A percentile compares a stretch with the other conserved stretches of the same genome.
Evolutionary conservation across 2,329 filamentous ascomycete genomes (phyloP).

Genomic region (Magnaporthiopsis rhizophila): DNA sequence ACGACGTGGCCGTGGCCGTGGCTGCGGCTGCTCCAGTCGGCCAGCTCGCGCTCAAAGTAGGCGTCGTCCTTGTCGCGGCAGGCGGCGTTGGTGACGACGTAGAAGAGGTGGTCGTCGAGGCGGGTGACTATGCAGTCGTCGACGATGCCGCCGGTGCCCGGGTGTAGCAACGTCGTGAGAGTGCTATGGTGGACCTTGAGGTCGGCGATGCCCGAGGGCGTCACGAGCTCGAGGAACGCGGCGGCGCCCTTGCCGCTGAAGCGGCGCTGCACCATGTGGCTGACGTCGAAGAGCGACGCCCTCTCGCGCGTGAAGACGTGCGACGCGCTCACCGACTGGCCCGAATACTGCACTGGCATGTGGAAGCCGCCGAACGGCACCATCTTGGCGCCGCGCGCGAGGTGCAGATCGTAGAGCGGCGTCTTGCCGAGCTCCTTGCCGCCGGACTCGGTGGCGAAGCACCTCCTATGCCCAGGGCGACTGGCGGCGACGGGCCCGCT

Average conservation of each 20-base stretch:
- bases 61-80: conserved; percentile 81
- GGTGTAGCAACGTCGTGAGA: conserved; percentile 76
- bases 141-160: conserved; percentile 78
- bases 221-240: conserved; percentile 75
- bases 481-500: not conserved
- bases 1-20: conserved; percentile 16
- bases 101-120: conserved; percentile 67
- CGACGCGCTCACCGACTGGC: conserved; percentile 70
- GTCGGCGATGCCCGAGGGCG: conserved; percentile 62
- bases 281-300: conserved; percentile 90
- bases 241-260: conserved; percentile 74
- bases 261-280: conserved; percentile 91
- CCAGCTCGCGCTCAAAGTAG: conserved; percentile 66
- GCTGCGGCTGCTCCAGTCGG: conserved; percentile 32
- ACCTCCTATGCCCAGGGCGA: not conserved
- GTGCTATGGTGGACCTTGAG: conserved; percentile 64
- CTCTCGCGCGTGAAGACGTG: conserved; percentile 85
- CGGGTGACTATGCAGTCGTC: conserved; percentile 90
- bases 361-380: conserved; percentile 90
- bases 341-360: conserved; percentile 87
- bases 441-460: not conserved
- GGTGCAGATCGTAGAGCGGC: conserved; percentile 28
- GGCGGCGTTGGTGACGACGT: conserved; percentile 91
- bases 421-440: conserved; percentile 20
- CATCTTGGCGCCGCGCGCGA: conserved; percentile 79